Base-by-base conservation (phyloP, 2,329 filamentous ascomycete genomes). In the Thyridium curvatum region DNA sequence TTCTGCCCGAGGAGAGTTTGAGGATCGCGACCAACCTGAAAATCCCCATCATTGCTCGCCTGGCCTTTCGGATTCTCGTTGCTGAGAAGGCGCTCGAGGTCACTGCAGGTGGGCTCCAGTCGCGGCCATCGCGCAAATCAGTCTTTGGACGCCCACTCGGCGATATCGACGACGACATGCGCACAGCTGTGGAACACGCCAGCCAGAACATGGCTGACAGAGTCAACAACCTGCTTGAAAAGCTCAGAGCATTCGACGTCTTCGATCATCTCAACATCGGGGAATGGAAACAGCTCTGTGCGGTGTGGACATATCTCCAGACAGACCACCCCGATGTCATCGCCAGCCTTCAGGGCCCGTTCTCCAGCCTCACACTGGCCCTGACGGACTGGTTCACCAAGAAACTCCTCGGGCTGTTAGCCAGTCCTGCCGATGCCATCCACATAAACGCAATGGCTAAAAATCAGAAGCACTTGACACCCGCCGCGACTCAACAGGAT, bases 1-100 rank as follows among this genome's bases (percentile, higher is more conserved):
- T 78, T 6, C 68, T 83, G 29, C 74, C 82, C 0, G 81, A 85
- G 47, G 70, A 76, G 37, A 62, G 72, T 8, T 66, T 84, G 26
- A 67, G 69, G 16, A 74, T 86, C 8, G 79, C 71, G 5, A 67
- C 68, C 45, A 56, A 56, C 3, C 48, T 79, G 6, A 45, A 69
- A 41, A 60, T 69, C 9, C 52, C 60, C 0, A 52, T 61, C 12
- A 51, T 78, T 2, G 60, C 69, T 0, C 65, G 65, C 26, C 51
- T 59, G 15, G 64, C 79, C 0, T 84, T 82, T 46, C 64, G 69
- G 10, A 70, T 82, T 18, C 64, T 85, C 4, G 79, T 84, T 16
- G 77, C 72, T 14, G 81, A 86, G 50, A 65, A 73, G 37, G 79
- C 79, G 4, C 50, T 84, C 12, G 63, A 59, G 57, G 42, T 62